Evolutionary conservation across 768 basidiomycete genomes (phyloP), one percentile per base, ranked within the genome.

Genomic region (Phaeotremella fagi): DNA sequence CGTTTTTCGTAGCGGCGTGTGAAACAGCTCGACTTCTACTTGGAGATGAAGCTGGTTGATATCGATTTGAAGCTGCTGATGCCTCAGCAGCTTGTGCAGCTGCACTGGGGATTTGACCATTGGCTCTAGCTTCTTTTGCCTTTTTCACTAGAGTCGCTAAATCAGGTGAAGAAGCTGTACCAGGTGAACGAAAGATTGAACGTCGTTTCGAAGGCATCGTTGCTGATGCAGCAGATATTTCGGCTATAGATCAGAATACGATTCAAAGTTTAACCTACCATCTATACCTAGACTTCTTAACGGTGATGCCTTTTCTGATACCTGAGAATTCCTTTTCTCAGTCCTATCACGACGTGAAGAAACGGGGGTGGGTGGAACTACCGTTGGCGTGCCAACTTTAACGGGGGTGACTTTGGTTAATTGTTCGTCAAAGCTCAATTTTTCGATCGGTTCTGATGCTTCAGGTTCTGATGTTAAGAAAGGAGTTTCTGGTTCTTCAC

Each of bases 111-210:
- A 22, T 7, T 7, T 41, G 38, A 6, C 38, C 20, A 20, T 22
- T 43, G 6, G 60, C 48, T 55, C 53, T 61, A 15, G 60, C 60
- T 49, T 85, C 86, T 75, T 85, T 88, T 15, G 87, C 85, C 75
- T 90, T 91, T 57, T 85, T 80, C 48, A 91, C 73, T 48, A 95
- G 79, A 9, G 88, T 90, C 3, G 88, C 88, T 20, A 95, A 79
- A 75, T 97, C 91, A 24, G 91, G 92, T 68, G 86, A 90, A 63
- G 87, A 88, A 28, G 90, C 86, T 6, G 89, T 92, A 37, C 90
- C 91, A 11, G 87, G 80, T 18, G 87, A 85, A 52, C 91, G 80
- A 72, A 90, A 91, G 77, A 95, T 82, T 58, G 86, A 88, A 45
- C 88, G 82, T 41, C 88, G 81, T 72, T 87, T 87, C 6, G 81